phyloP scores from a whole-genome alignment of 2,329 filamentous ascomycete species.

The Paecilomyces niveus region DNA sequence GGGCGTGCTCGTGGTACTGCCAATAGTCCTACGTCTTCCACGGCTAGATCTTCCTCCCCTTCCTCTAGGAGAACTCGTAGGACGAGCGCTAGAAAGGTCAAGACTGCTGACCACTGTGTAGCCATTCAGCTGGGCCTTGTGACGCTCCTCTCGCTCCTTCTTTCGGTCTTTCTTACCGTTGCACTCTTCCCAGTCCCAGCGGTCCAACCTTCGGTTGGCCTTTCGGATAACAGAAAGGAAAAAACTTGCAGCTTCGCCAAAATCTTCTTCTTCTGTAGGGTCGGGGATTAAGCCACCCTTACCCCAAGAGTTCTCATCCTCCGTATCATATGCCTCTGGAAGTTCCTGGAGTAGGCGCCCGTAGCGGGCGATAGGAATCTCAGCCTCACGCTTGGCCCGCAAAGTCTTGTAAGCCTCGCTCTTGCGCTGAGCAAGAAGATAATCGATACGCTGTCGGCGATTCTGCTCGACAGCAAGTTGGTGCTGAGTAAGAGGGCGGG shows the following conservation, averaged over 20 bases:
- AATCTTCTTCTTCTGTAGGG: slow-evolving; percentile 39
- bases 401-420: slow-evolving; percentile 30
- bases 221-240: slow-evolving; percentile 38
- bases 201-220: slow-evolving; percentile 35
- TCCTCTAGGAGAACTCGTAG: slow-evolving; percentile 1
- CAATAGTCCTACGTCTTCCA: slow-evolving; percentile 5
- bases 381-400: slow-evolving; percentile 29
- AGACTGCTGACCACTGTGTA: slow-evolving; percentile 10
- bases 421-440: slow-evolving; percentile 38
- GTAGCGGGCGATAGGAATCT: slow-evolving; percentile 34
- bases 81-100: slow-evolving; percentile 5
- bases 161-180: slow-evolving; percentile 32
- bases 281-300: slow-evolving; percentile 37
- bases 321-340: slow-evolving; percentile 40
- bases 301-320: slow-evolving; percentile 38
- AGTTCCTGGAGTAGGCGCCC: slow-evolving; percentile 35
- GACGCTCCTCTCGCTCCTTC: slow-evolving; percentile 30
- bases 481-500: slow-evolving; percentile 43
- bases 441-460: slow-evolving; percentile 41
- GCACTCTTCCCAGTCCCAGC: slow-evolving; percentile 39
- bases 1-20: slow-evolving; percentile 1
- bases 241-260: slow-evolving; percentile 40
- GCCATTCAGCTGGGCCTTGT: slow-evolving; percentile 21
- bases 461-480: slow-evolving; percentile 45
- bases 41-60: slow-evolving; percentile 4